Conservation (phyloP, 2,329 filamentous ascomycete species). For the Arthrocladium fulminans region DNA sequence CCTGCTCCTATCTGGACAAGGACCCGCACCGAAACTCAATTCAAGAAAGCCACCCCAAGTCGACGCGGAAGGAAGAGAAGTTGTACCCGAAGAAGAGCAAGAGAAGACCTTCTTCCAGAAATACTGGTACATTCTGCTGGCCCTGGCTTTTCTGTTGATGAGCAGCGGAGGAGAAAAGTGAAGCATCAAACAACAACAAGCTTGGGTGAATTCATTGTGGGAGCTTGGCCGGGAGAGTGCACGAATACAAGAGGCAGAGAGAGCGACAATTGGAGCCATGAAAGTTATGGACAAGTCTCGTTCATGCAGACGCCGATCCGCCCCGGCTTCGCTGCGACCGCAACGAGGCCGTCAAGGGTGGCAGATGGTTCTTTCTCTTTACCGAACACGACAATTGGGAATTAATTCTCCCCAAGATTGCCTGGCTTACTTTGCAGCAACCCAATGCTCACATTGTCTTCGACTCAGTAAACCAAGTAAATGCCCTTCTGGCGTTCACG, state of each 20-base stretch:
- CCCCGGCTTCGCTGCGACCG: too few species aligned
- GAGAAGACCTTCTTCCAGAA: slow-evolving; percentile 40
- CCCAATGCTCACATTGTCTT: too few species aligned
- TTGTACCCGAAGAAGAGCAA: slow-evolving; percentile 27
- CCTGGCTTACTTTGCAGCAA: too few species aligned
- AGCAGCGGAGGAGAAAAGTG: slow-evolving; percentile 31
- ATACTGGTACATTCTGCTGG: slow-evolving; percentile 41
- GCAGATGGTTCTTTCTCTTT: too few species aligned
- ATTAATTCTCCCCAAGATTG: too few species aligned
- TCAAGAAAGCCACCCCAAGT: slow-evolving; percentile 32
- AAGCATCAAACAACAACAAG: not conserved
- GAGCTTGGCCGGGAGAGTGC: not conserved
- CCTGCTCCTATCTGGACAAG: slow-evolving; percentile 27
- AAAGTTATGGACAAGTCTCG: too few species aligned
- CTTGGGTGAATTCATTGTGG: not conserved
- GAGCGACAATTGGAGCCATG: too few species aligned
- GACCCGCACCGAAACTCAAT: slow-evolving; percentile 33
- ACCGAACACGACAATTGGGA: too few species aligned
- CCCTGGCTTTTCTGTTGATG: slow-evolving; percentile 34
- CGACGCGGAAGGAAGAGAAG: slow-evolving; percentile 28
- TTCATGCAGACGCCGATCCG: too few species aligned
- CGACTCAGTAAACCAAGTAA: too few species aligned
- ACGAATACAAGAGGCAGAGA: not conserved
- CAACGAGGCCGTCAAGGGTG: too few species aligned
- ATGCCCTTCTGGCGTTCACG: too few species aligned